Base-by-base conservation (phyloP, 2,329 filamentous ascomycete genomes). In the Phyllosticta citrichinensis region DNA sequence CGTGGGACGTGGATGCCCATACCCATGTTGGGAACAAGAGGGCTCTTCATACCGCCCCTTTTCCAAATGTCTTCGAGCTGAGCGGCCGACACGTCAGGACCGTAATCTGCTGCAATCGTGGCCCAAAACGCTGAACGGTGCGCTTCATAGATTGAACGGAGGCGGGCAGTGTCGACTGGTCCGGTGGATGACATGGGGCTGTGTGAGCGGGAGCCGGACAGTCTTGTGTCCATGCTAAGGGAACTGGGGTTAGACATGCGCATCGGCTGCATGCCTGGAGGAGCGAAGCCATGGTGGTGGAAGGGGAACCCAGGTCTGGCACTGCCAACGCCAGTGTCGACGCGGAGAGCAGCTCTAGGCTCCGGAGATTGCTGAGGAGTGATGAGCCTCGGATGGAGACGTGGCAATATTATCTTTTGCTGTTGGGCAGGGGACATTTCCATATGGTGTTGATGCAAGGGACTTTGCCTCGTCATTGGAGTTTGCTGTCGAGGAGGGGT, bases 91-190 rank as follows among this genome's bases (percentile, higher is more conserved):
- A 80, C 79, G 35, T 84, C 82, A 14, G 77, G 73, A 58, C 87
- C 87, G 68, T 92, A 92, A 67, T 91, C 87, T 25, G 82, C 77
- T 30, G 88, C 87, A 40, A 93, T 81, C 55, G 82, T 80, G 35
- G 82, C 79, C 88, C 89, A 93, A 76, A 93, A 92, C 9, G 83
- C 81, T 57, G 81, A 78, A 52, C 87, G 84, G 73, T 90, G 87
- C 8, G 82, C 77, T 58, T 85, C 81, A 73, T 92, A 92, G 66
- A 91, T 83, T 63, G 82, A 79, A 55, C 84, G 82, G 24, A 93
- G 84, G 55, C 87, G 86, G 27, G 81, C 77, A 70, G 83, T 87
- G 69, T 89, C 85, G 20, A 88, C 81, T 33, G 58, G 58, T 22
- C 58, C 52, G n/a, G 51, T 19, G 81, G 83, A 57, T 85, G 75